Conservation (phyloP, 345 rosid species). For the Sapria himalayana region DNA sequence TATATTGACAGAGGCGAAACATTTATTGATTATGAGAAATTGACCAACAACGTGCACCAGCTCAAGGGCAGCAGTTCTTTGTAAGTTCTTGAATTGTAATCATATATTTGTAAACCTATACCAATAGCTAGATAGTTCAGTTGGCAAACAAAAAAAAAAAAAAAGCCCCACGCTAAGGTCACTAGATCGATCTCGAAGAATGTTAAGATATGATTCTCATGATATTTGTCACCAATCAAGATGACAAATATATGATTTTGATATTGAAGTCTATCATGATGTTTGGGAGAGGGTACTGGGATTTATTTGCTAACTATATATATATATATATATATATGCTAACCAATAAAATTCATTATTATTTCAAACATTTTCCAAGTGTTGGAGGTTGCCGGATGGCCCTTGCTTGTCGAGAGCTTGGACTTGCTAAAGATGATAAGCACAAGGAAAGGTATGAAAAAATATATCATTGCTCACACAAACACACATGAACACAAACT, state of each 20-base stretch:
- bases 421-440: slow-evolving; percentile 5
- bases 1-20: slow-evolving; percentile 8
- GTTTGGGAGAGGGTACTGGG: background rate
- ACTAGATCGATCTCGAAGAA: too few species aligned
- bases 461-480: too few species aligned
- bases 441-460: slow-evolving; percentile 9
- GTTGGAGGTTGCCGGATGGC: slow-evolving; percentile 12
- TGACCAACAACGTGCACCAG: background rate
- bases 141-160: too few species aligned
- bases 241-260: background rate
- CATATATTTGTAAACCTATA: too few species aligned
- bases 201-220: slow-evolving; percentile 1
- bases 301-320: background rate
- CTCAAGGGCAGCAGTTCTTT: slow-evolving; percentile 9
- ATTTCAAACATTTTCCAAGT: background rate
- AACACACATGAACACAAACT: too few species aligned
- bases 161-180: too few species aligned
- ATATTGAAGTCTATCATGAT: background rate
- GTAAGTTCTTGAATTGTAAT: slow-evolving; percentile 1
- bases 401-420: slow-evolving; percentile 8
- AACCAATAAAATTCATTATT: background rate
- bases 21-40: slow-evolving; percentile 8
- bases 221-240: background rate
- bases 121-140: too few species aligned
- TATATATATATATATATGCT: background rate